Evolutionary conservation across 805 yeast genomes (phyloP).

Genomic region (Metschnikowia kofuensis): DNA sequence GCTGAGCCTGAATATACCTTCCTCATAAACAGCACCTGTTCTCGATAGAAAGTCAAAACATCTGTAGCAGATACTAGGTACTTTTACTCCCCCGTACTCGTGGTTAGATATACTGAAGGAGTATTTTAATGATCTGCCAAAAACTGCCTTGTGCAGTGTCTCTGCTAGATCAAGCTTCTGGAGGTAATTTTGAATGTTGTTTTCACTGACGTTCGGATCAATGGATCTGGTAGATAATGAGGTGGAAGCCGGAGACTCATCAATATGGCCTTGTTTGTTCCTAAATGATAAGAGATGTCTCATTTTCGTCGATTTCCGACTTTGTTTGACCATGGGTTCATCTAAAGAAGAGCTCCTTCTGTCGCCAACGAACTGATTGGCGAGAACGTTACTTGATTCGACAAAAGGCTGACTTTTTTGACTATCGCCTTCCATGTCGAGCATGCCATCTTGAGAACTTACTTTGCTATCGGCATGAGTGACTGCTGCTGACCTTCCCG

Average conservation of each 20-base stretch:
- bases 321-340: slow-evolving; percentile 27
- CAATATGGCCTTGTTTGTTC: neutral
- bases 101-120: slow-evolving; percentile 53
- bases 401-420: neutral
- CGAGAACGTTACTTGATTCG: neutral
- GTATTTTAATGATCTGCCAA: slow-evolving; percentile 60
- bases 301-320: slow-evolving; percentile 45
- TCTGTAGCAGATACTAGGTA: slow-evolving; percentile 76
- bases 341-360: neutral
- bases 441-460: neutral
- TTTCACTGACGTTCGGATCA: neutral
- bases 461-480: neutral
- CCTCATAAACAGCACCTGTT: slow-evolving; percentile 75
- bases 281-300: slow-evolving; percentile 61
- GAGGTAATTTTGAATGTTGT: slow-evolving; percentile 25
- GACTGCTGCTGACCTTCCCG: too few species aligned
- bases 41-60: slow-evolving; percentile 66
- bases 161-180: slow-evolving; percentile 36
- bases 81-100: slow-evolving; percentile 39
- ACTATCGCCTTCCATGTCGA: neutral
- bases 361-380: neutral
- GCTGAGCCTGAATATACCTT: slow-evolving; percentile 86
- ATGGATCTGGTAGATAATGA: neutral
- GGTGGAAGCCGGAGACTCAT: neutral
- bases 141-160: slow-evolving; percentile 42